phyloP scores from a whole-genome alignment of 352 stramenopile species.

The Chrysophaeum taylorii region DNA sequence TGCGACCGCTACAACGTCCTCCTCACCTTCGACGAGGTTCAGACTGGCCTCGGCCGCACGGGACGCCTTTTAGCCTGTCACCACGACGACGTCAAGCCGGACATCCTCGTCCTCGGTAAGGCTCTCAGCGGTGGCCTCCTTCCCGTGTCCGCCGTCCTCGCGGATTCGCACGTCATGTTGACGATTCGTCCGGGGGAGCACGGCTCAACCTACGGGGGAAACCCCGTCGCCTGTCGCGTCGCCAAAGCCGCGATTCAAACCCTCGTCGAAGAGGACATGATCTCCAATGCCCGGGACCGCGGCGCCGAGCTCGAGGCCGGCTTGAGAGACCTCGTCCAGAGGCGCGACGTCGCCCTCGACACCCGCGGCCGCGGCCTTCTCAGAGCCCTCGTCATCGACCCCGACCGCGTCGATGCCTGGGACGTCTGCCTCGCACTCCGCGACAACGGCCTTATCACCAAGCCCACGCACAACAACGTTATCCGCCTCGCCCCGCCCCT shows the following conservation, averaged over 20 bases:
- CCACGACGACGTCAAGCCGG: constrained; percentile 89
- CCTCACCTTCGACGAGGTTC: constrained; percentile 96
- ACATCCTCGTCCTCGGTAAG: constrained; percentile 93
- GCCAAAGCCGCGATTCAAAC: constrained; percentile 89
- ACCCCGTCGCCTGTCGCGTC: constrained; percentile 90
- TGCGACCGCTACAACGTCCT: constrained; percentile 97
- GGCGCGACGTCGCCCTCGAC: constrained; percentile 33
- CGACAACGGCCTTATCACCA: constrained; percentile 89
- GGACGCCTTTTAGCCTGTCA: constrained; percentile 90
- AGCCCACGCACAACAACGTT: constrained; percentile 97
- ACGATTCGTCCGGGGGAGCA: constrained; percentile 93
- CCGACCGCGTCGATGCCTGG: constrained; percentile 73
- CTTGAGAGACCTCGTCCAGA: constrained; percentile 46
- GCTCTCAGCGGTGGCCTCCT: constrained; percentile 91
- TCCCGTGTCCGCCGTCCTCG: constrained; percentile 91
- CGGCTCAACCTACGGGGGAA: constrained; percentile 91
- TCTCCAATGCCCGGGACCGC: constrained; percentile 78
- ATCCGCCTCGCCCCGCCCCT: constrained; percentile 90
- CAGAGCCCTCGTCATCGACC: constrained; percentile 94
- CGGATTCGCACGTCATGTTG: constrained; percentile 91
- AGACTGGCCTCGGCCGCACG: constrained; percentile 88
- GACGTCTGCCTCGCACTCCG: constrained; percentile 89
- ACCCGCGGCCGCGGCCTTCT: constrained; percentile 90
- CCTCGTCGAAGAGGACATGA: constrained; percentile 88
- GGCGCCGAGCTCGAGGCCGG: constrained; percentile 81